phyloP scores from a whole-genome alignment of 257 asterid genomes.

The Plantago ovata region DNA sequence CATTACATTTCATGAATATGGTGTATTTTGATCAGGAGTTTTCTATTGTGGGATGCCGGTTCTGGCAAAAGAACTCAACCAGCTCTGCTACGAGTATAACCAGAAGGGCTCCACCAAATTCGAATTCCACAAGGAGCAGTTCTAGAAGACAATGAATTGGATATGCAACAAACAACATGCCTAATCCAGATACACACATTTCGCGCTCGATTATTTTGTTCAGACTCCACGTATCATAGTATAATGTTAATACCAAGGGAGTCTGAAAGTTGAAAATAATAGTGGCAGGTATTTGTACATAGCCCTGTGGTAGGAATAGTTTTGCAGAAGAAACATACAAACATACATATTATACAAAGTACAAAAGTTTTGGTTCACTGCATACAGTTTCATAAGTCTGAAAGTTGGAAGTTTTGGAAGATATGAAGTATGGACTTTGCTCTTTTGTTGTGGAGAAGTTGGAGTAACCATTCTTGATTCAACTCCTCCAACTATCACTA shows the following conservation, averaged over 20 bases:
- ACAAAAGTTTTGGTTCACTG: conserved; percentile 19
- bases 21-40: conserved; percentile 53
- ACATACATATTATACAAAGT: conserved; percentile 16
- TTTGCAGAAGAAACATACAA: conserved; percentile 21
- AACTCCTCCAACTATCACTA: conserved; percentile 11
- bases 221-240: conserved; percentile 11
- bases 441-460: conserved; percentile 11
- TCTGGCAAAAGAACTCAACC: conserved; percentile 81
- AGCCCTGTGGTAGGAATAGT: conserved; percentile 29
- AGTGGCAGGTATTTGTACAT: conserved; percentile 28
- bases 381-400: conserved; percentile 18
- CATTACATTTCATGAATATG: not conserved
- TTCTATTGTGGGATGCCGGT: conserved; percentile 90
- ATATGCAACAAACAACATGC: conserved; percentile 7
- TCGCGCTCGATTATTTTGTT: conserved; percentile 19
- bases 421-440: conserved; percentile 16
- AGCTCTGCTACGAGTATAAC: conserved; percentile 74
- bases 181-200: conserved; percentile 14
- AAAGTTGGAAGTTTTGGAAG: conserved; percentile 18
- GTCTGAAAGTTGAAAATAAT: conserved; percentile 5
- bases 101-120: conserved; percentile 90
- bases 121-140: conserved; percentile 94
- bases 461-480: conserved; percentile 19
- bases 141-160: conserved; percentile 31
- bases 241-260: not conserved